A percentile compares a stretch with the other conserved stretches of the same genome.
These are phyloP conservation scores for Aquilaria malaccensis DNA, from an alignment of 345 rosid species.

Conservation along the genomic window DNA sequence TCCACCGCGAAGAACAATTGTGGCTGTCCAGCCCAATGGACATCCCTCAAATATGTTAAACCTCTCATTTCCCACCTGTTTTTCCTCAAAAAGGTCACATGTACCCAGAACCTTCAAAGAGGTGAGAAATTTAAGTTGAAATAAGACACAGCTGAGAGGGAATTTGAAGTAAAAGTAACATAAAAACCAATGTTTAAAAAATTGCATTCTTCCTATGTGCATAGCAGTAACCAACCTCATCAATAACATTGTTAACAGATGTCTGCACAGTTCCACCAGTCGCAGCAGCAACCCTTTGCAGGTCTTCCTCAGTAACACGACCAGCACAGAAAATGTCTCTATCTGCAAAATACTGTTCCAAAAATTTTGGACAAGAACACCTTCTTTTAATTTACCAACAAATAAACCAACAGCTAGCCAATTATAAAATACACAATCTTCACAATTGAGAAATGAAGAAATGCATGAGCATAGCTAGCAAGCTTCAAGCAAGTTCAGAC, in stretches of 20 bases:
- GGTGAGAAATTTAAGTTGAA: slow-evolving; percentile 3
- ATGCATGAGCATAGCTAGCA: not conserved
- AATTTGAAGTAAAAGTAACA: not conserved
- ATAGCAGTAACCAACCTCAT: slow-evolving; percentile 44
- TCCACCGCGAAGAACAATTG: slow-evolving; percentile 99
- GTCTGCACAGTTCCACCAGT: slow-evolving; percentile 96
- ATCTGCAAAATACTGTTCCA: slow-evolving; percentile 89
- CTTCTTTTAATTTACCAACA: not conserved
- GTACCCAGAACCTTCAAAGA: slow-evolving; percentile 79
- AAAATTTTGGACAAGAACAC: not conserved
- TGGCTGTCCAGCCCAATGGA: slow-evolving; percentile 89
- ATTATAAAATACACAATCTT: not conserved
- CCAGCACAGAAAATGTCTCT: slow-evolving; percentile 99
- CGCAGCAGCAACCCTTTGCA: slow-evolving; percentile 92
- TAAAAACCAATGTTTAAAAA: too few relatives aligned
- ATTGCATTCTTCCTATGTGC: too few relatives aligned
- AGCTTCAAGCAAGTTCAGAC: slow-evolving; percentile 25
- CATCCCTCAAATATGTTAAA: slow-evolving; percentile 98
- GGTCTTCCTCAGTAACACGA: slow-evolving; percentile 95
- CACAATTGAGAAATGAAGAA: not conserved
- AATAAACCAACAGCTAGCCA: not conserved
- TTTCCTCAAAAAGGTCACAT: slow-evolving; percentile 94
- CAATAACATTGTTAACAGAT: slow-evolving; percentile 83
- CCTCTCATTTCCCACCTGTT: slow-evolving; percentile 97
- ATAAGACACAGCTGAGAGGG: not conserved